phyloP scores from a whole-genome alignment of 805 yeast species.

The Candida adriatica region DNA sequence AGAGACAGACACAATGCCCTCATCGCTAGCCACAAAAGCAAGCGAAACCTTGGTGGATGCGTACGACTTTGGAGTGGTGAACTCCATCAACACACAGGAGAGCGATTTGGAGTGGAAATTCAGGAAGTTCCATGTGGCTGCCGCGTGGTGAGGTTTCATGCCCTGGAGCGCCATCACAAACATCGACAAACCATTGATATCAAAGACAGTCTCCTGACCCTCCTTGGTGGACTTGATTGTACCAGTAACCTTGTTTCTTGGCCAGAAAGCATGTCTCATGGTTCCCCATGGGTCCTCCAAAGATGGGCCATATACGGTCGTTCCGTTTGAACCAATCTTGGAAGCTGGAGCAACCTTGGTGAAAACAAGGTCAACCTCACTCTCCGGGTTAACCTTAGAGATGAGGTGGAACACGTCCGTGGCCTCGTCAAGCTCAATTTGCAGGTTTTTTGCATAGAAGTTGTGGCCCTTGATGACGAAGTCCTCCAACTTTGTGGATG shows the following conservation, averaged over 20 bases:
- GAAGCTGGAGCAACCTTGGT: constrained; percentile 67
- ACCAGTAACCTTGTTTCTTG: constrained; percentile 72
- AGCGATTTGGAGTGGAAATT: constrained; percentile 74
- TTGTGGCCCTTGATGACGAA: constrained; percentile 66
- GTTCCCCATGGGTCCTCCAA: constrained; percentile 88
- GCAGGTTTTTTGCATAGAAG: constrained; percentile 70
- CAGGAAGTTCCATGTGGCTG: constrained; percentile 91
- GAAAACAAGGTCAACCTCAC: constrained; percentile 63
- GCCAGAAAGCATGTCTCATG: constrained; percentile 97
- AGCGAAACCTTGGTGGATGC: constrained; percentile 74
- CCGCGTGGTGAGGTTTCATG: constrained; percentile 99
- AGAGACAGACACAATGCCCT: constrained; percentile 59
- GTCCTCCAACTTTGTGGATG: constrained; percentile 82
- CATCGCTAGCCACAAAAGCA: constrained; percentile 64
- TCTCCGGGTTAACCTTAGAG: constrained; percentile 61
- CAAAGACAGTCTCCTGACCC: constrained; percentile 22
- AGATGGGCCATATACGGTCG: constrained; percentile 82
- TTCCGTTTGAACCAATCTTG: constrained; percentile 85
- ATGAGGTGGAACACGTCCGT: constrained; percentile 46
- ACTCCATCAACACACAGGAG: constrained; percentile 87
- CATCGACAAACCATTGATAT: constrained; percentile 46
- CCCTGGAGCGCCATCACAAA: constrained; percentile 96
- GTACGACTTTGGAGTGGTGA: constrained; percentile 88
- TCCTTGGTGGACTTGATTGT: constrained; percentile 37
- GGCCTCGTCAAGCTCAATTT: constrained; percentile 53